phyloP scores from a whole-genome alignment of 2,329 filamentous ascomycete species.

The Grosmannia huntii region DNA sequence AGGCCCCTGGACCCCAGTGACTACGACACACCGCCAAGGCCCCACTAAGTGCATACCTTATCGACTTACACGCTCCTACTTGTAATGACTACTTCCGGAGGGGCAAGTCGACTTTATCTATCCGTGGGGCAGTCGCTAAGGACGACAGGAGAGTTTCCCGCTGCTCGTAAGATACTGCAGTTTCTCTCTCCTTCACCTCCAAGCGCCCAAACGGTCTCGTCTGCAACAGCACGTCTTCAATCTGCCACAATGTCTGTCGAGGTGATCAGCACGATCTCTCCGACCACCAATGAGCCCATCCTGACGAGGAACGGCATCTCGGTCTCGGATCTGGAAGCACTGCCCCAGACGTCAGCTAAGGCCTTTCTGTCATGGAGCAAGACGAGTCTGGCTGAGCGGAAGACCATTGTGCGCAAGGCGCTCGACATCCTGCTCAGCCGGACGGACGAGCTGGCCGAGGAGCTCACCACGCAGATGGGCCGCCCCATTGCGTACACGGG shows the following conservation, averaged over 20 bases:
- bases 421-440: slow-evolving; percentile 56
- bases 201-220: not conserved
- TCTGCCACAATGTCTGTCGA: slow-evolving; percentile 45
- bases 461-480: slow-evolving; percentile 92
- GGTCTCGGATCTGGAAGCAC: slow-evolving; percentile 51
- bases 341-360: slow-evolving; percentile 59
- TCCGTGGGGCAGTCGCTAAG: not conserved
- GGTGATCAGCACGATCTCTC: slow-evolving; percentile 69
- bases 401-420: slow-evolving; percentile 70
- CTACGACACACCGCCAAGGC: not conserved
- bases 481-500: slow-evolving; percentile 77
- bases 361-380: slow-evolving; percentile 69
- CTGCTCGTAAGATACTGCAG: not conserved
- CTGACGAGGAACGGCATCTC: slow-evolving; percentile 67
- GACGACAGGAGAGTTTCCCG: not conserved
- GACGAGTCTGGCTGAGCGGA: slow-evolving; percentile 61
- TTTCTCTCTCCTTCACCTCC: not conserved
- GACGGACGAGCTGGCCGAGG: slow-evolving; percentile 68
- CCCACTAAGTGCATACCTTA: not conserved
- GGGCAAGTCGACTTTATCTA: not conserved
- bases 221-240: not conserved
- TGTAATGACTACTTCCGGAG: not conserved
- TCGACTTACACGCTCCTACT: not conserved
- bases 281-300: slow-evolving; percentile 74
- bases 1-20: not conserved